Conservation (phyloP, 2,329 filamentous ascomycete genomes). For the Coniochaeta hoffmannii region DNA sequence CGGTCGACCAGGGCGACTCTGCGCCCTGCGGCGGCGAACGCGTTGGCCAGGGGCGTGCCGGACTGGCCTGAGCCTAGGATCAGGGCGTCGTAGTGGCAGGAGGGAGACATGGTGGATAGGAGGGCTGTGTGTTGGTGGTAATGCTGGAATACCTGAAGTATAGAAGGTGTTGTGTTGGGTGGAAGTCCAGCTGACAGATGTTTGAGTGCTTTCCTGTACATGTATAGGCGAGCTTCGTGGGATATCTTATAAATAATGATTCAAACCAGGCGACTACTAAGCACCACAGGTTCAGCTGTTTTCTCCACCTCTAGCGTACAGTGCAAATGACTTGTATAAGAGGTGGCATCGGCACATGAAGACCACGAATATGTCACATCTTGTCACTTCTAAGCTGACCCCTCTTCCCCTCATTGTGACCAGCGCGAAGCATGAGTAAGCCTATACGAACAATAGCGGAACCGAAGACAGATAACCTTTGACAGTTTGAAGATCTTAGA, state of each 20-base stretch:
- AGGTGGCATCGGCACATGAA: too few relatives aligned
- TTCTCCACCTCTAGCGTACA: background rate
- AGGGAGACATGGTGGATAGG: constrained; percentile 4
- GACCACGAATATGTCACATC: too few relatives aligned
- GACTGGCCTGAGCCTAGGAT: constrained; percentile 47
- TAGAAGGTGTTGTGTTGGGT: background rate
- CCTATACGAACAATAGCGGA: background rate
- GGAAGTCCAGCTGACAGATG: background rate
- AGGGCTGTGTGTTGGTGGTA: background rate
- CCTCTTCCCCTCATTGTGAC: background rate
- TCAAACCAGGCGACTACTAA: background rate
- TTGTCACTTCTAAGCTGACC: background rate
- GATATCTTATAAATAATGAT: background rate
- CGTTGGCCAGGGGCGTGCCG: constrained; percentile 40
- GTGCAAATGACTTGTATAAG: too few relatives aligned
- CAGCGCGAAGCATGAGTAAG: background rate
- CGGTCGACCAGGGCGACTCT: constrained; percentile 40
- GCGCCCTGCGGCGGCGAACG: constrained; percentile 34
- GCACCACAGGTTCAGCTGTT: background rate
- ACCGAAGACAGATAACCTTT: background rate
- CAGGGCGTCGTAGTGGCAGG: constrained; percentile 31
- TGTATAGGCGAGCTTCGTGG: background rate
- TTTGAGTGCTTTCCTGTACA: background rate
- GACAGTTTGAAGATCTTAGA: background rate
- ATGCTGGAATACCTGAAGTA: background rate